phyloP scores from a whole-genome alignment of 2,329 filamentous ascomycete species.

The Fusarium fracticaudum region DNA sequence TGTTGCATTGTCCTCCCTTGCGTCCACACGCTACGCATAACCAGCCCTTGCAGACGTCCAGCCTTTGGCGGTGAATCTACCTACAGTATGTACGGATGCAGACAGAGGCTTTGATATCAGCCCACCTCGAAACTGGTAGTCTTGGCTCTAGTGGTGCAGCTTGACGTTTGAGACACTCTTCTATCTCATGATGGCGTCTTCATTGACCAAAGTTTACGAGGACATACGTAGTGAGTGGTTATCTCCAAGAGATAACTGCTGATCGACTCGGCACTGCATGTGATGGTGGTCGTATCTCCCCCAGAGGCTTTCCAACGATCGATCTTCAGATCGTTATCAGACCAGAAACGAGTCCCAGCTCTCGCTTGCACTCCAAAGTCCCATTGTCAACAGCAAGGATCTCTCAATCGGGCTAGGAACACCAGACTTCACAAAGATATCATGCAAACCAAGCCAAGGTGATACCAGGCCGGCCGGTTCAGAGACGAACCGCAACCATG shows the following conservation, averaged over 20 bases:
- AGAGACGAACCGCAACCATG: slow-evolving; percentile 30
- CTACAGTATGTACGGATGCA: not conserved
- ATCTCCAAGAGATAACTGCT: not conserved
- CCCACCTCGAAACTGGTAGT: slow-evolving; percentile 28
- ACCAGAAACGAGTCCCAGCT: slow-evolving; percentile 36
- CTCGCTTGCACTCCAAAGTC: slow-evolving; percentile 33
- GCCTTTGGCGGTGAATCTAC: slow-evolving; percentile 41
- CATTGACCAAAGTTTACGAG: not conserved
- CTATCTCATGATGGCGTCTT: slow-evolving; percentile 19
- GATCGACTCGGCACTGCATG: slow-evolving; percentile 24
- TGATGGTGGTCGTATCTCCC: slow-evolving; percentile 25
- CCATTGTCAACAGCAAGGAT: slow-evolving; percentile 29
- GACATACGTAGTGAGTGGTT: not conserved
- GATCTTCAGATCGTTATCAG: slow-evolving; percentile 34
- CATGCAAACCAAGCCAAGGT: slow-evolving; percentile 23
- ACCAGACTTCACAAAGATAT: slow-evolving; percentile 24
- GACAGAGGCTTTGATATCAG: slow-evolving; percentile 20
- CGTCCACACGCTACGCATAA: slow-evolving; percentile 29
- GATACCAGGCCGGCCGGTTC: slow-evolving; percentile 10
- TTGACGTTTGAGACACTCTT: slow-evolving; percentile 18
- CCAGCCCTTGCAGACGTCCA: slow-evolving; percentile 18
- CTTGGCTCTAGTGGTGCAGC: slow-evolving; percentile 4
- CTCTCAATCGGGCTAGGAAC: slow-evolving; percentile 34
- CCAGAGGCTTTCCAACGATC: slow-evolving; percentile 10
- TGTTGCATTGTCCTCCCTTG: slow-evolving; percentile 36